Conservation (phyloP, 2,329 filamentous ascomycete genomes). For the Fusarium sp. region DNA sequence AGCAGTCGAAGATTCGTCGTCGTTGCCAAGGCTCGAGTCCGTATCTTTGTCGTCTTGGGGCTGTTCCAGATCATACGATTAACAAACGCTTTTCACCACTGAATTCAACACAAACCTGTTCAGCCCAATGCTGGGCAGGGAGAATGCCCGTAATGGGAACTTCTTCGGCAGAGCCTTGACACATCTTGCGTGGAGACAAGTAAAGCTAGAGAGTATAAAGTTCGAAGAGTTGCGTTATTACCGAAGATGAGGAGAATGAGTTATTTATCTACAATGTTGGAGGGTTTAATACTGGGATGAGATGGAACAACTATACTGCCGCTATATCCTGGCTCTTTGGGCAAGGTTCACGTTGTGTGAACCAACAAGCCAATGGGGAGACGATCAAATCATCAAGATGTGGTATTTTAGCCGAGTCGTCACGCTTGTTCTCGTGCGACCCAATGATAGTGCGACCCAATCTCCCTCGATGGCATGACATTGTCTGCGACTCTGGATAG, state of each 20-base stretch:
- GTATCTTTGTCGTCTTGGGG: not conserved
- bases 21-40: not conserved
- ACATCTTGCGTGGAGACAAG: not conserved
- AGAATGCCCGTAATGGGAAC: not conserved
- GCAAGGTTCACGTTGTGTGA: not conserved
- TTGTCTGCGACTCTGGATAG: too few species aligned
- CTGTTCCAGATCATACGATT: not conserved
- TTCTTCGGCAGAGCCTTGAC: not conserved
- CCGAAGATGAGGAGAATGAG: not conserved
- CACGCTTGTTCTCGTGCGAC: too few species aligned
- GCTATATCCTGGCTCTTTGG: not conserved
- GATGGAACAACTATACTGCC: not conserved
- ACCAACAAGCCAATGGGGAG: not conserved
- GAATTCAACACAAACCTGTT: not conserved
- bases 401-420: too few species aligned
- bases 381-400: not conserved
- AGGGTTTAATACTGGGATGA: not conserved
- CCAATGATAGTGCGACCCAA: too few species aligned
- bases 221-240: not conserved
- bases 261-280: not conserved
- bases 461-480: too few species aligned
- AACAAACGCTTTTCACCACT: fast-evolving
- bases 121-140: not conserved
- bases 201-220: too few species aligned
- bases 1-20: not conserved